These are phyloP conservation scores for Akanthomyces uredinophilus DNA, from an alignment of 2,329 filamentous ascomycete genomes.

Conservation along the genomic window DNA sequence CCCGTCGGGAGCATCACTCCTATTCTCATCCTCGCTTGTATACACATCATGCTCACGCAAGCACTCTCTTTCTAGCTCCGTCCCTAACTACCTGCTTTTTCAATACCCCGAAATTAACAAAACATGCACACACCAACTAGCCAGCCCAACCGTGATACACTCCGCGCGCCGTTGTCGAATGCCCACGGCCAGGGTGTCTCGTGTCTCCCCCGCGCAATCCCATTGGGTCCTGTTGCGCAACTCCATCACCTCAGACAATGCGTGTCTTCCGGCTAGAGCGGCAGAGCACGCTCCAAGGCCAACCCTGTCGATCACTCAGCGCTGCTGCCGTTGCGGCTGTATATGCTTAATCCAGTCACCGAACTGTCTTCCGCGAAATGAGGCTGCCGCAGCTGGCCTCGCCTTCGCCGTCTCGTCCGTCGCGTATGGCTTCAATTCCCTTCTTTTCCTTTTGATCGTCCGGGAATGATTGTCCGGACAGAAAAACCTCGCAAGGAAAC, in stretches of 20 bases:
- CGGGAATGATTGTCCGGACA: not conserved
- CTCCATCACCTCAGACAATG: not conserved
- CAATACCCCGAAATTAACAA: not conserved
- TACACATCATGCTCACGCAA: not conserved
- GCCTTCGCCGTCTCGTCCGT: not conserved
- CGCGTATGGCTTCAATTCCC: not conserved
- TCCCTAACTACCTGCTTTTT: not conserved
- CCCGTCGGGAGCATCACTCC: not conserved
- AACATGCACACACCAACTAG: not conserved
- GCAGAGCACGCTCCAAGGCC: not conserved
- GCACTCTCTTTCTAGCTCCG: not conserved
- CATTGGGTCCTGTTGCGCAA: not conserved
- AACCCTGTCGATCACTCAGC: not conserved
- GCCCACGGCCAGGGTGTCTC: not conserved
- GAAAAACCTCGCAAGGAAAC: conserved; percentile 10
- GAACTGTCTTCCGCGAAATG: not conserved
- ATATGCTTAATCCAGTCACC: conserved; percentile 8
- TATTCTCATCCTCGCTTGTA: not conserved
- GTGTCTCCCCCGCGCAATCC: conserved; percentile 7
- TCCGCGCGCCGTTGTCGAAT: not conserved
- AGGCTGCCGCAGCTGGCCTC: not conserved
- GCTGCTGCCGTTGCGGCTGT: not conserved
- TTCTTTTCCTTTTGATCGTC: not conserved
- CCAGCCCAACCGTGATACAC: not conserved
- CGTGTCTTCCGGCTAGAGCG: not conserved